A percentile compares a stretch with the other conserved stretches of the same genome.
Conservation (phyloP, 2,329 filamentous ascomycete species). For the Fusarium nodosum region DNA sequence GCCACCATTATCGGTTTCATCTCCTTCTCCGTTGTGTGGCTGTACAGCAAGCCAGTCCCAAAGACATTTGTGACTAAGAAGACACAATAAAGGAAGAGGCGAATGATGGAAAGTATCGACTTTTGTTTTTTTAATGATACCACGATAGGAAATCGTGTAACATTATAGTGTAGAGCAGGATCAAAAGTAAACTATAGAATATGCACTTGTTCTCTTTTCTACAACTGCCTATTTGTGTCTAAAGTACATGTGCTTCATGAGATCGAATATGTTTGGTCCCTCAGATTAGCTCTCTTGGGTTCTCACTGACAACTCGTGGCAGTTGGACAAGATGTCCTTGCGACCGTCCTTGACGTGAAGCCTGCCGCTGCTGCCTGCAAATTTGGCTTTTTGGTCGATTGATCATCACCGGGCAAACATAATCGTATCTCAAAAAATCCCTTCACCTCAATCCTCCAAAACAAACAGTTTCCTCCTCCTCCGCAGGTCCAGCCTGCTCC, state of each 20-base stretch:
- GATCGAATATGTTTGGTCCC: conserved; percentile 53
- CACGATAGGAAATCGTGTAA: conserved; percentile 26
- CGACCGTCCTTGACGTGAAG: conserved; percentile 25
- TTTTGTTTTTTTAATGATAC: conserved; percentile 27
- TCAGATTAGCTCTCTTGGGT: conserved; percentile 71
- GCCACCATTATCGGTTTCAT: conserved; percentile 88
- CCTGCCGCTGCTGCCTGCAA: conserved; percentile 63
- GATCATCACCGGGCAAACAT: conserved; percentile 63
- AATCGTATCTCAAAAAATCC: conserved; percentile 30
- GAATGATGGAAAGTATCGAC: conserved; percentile 33
- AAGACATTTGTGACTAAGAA: conserved; percentile 59
- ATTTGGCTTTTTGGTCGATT: conserved; percentile 70
- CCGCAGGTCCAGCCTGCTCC: conserved; percentile 58
- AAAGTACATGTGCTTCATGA: background rate
- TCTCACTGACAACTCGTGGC: conserved; percentile 65
- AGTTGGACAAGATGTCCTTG: conserved; percentile 21
- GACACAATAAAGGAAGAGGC: conserved; percentile 58
- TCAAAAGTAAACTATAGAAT: conserved; percentile 46
- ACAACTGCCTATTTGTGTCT: background rate
- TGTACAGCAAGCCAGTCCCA: conserved; percentile 72
- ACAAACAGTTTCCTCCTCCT: conserved; percentile 1
- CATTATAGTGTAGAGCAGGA: conserved; percentile 41
- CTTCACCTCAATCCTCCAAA: background rate
- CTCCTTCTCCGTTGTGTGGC: conserved; percentile 87
- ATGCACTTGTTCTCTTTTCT: conserved; percentile 38